Evolutionary conservation across 495 filamentous ascomycete species (phyloP).

Genomic region (Hyaloscypha hepaticicola): DNA sequence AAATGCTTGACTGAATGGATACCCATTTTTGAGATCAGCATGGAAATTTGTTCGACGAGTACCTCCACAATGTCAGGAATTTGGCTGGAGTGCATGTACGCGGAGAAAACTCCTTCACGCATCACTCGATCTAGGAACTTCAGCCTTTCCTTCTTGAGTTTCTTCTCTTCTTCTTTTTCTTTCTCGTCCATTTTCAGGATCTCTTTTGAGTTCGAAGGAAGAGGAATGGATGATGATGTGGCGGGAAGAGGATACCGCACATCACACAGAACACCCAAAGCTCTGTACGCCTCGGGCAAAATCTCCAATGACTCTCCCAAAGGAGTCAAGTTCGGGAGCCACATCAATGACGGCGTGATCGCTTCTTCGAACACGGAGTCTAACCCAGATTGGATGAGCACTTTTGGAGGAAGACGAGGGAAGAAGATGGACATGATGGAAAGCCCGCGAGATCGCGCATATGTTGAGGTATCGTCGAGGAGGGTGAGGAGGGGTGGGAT

Average conservation of each 20-base stretch:
- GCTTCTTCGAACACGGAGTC: slow-evolving; percentile 77
- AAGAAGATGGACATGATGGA: slow-evolving; percentile 60
- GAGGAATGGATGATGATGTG: neutral
- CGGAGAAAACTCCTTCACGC: slow-evolving; percentile 54
- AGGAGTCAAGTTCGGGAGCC: slow-evolving; percentile 77
- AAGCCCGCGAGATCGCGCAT: slow-evolving; percentile 61
- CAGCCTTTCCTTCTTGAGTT: neutral
- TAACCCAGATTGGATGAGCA: slow-evolving; percentile 72
- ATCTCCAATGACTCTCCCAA: slow-evolving; percentile 66
- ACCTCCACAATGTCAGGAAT: slow-evolving; percentile 50
- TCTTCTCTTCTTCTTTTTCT: neutral
- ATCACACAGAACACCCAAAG: slow-evolving; percentile 58
- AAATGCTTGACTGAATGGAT: slow-evolving; percentile 75
- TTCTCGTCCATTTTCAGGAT: too few species aligned
- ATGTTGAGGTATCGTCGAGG: slow-evolving; percentile 63
- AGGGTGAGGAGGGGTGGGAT: slow-evolving; percentile 82
- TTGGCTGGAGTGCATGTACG: slow-evolving; percentile 52
- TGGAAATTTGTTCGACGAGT: slow-evolving; percentile 55
- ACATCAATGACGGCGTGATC: slow-evolving; percentile 67
- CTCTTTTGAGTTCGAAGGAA: neutral
- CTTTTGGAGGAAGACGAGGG: slow-evolving; percentile 49
- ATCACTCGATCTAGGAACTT: slow-evolving; percentile 50
- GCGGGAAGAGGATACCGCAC: slow-evolving; percentile 38
- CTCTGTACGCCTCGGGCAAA: slow-evolving; percentile 63
- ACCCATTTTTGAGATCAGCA: slow-evolving; percentile 59